Conservation (phyloP, 108 stramenopile species). For the Skeletonema potamos region DNA sequence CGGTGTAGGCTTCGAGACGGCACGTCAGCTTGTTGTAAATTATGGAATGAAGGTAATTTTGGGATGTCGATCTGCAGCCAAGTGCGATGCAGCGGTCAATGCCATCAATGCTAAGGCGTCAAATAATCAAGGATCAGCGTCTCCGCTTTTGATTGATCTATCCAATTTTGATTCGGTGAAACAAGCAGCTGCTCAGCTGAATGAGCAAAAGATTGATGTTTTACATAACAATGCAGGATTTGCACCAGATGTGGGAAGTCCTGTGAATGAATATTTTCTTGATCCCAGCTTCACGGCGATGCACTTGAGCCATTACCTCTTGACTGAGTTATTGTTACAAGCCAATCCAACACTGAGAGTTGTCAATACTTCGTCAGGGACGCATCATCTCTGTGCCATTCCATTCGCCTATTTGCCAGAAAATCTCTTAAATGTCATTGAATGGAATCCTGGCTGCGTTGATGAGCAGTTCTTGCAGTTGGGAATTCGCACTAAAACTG, state of each 20-base stretch:
- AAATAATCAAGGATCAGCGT: background rate
- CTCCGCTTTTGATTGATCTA: conserved; percentile 27
- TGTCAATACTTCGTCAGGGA: conserved; percentile 36
- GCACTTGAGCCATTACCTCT: conserved; percentile 34
- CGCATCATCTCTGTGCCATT: conserved; percentile 36
- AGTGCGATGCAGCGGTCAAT: conserved; percentile 21
- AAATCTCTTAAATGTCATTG: background rate
- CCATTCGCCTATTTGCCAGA: conserved; percentile 12
- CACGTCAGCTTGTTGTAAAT: conserved; percentile 35
- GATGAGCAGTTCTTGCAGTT: conserved; percentile 18
- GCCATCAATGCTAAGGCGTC: conserved; percentile 11
- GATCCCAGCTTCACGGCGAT: conserved; percentile 41
- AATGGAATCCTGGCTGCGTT: conserved; percentile 27
- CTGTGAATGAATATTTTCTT: conserved; percentile 25
- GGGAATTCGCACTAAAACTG: conserved; percentile 18
- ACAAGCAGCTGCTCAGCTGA: conserved; percentile 18
- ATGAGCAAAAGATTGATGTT: conserved; percentile 2
- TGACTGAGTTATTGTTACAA: conserved; percentile 30
- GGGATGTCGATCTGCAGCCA: conserved; percentile 35
- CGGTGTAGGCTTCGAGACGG: conserved; percentile 76
- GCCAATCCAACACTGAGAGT: conserved; percentile 29
- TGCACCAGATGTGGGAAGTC: conserved; percentile 8
- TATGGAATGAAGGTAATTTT: conserved; percentile 34
- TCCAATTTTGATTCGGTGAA: conserved; percentile 33
- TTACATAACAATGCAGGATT: conserved; percentile 43